A percentile compares a stretch with the other conserved stretches of the same genome.
phyloP scores from a whole-genome alignment of 305 asterid species.

The Rubia tinctorum region DNA sequence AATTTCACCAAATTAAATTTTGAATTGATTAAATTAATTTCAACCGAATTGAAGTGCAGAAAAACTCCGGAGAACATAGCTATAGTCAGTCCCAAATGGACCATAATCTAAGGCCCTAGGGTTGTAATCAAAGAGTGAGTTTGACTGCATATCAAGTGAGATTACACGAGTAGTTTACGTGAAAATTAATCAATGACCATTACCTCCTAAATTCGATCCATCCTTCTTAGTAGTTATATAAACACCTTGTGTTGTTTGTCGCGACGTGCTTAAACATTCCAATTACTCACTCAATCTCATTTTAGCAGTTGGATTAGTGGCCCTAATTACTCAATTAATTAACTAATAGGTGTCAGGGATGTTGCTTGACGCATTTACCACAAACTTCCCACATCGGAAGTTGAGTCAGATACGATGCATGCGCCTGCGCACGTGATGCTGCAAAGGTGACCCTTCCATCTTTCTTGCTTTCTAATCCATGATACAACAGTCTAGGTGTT shows the following conservation, averaged over 20 bases:
- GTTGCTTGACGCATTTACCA: conserved; percentile 80
- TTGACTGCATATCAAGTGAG: conserved; percentile 12
- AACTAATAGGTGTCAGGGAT: conserved; percentile 39
- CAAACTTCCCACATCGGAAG: conserved; percentile 17
- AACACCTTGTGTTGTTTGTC: conserved; percentile 2
- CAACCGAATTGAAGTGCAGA: too few species aligned
- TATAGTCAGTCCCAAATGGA: too few species aligned
- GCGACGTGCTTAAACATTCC: background rate
- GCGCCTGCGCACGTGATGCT: conserved; percentile 28
- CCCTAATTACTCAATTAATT: background rate
- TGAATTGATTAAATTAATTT: too few species aligned
- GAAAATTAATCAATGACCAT: conserved; percentile 5
- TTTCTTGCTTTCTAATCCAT: background rate
- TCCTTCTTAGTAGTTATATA: background rate
- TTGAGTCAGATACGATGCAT: conserved; percentile 35
- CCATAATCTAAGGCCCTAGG: too few species aligned
- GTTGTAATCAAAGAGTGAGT: background rate
- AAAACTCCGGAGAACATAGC: too few species aligned
- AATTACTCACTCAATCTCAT: background rate
- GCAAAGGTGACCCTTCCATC: background rate
- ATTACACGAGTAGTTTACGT: conserved; percentile 11
- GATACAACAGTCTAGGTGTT: background rate
- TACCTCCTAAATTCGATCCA: background rate
- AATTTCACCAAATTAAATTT: too few species aligned
- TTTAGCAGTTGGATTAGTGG: background rate